These are phyloP conservation scores for Corrigiola litoralis DNA, from an alignment of 179 eudicot species.

Conservation along the genomic window DNA sequence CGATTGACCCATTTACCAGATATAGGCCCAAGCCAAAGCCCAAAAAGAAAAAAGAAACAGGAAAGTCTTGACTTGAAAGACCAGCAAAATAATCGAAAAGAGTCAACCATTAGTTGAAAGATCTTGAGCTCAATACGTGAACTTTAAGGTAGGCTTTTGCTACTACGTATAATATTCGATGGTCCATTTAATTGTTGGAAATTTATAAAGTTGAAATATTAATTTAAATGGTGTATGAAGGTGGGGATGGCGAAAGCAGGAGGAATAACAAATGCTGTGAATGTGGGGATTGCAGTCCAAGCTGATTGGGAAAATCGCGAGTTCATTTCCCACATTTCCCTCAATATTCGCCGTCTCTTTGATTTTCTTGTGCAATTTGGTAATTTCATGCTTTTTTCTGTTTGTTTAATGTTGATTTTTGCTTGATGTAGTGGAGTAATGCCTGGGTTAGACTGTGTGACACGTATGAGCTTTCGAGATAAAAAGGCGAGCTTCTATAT, in stretches of 20 bases:
- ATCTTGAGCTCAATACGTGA: not conserved
- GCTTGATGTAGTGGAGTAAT: not conserved
- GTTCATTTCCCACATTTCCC: conserved; percentile 88
- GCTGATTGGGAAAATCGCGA: conserved; percentile 99
- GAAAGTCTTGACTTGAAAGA: conserved; percentile 1
- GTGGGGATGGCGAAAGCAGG: conserved; percentile 74
- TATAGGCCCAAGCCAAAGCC: not conserved
- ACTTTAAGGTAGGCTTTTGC: not conserved
- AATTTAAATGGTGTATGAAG: not conserved
- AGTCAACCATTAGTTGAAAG: not conserved
- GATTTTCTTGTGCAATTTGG: conserved; percentile 95
- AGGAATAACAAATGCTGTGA: conserved; percentile 94
- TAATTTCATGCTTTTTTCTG: conserved; percentile 10
- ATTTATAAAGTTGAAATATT: not conserved
- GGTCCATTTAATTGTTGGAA: not conserved
- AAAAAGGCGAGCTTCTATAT: too few relatives aligned
- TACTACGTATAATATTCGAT: not conserved
- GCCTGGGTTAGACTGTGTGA: too few relatives aligned
- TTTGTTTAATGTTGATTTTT: not conserved
- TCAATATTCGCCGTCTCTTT: conserved; percentile 85
- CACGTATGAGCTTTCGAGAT: too few relatives aligned
- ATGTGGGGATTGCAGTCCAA: conserved; percentile 97
- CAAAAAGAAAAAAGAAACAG: too few relatives aligned
- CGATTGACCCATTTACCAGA: too few relatives aligned
- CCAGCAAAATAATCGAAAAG: not conserved